Percentiles rank a stretch among this genome's conserved stretches.
Conservation (phyloP, 1,139 yeast species). For the Hanseniaspora uvarum region DNA sequence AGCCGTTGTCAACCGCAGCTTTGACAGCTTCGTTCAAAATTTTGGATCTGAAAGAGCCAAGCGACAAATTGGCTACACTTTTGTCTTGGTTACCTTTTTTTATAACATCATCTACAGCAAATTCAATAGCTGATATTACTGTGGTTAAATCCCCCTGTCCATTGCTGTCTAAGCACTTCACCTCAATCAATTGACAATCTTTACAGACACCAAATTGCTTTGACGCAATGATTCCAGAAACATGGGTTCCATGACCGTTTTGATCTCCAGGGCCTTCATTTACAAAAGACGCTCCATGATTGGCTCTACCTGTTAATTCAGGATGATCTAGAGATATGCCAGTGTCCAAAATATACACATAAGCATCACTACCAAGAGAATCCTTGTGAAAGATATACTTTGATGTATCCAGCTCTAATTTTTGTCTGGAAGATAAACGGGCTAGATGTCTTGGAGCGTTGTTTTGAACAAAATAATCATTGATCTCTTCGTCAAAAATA, state of each 20-base stretch:
- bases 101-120: conserved; percentile 50
- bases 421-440: conserved; percentile 45
- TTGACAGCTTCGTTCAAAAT: conserved; percentile 63
- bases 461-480: conserved; percentile 30
- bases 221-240: conserved; percentile 82
- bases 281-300: conserved; percentile 50
- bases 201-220: conserved; percentile 72
- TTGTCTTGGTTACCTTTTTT: conserved; percentile 32
- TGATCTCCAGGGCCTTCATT: conserved; percentile 51
- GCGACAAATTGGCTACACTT: conserved; percentile 70
- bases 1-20: conserved; percentile 59
- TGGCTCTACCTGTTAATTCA: conserved; percentile 57
- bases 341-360: conserved; percentile 74
- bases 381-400: conserved; percentile 39
- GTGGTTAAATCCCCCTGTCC: conserved; percentile 65
- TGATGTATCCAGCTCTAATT: conserved; percentile 28
- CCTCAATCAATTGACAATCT: conserved; percentile 49
- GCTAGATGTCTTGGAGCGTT: conserved; percentile 64
- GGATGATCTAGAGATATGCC: conserved; percentile 53
- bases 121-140: conserved; percentile 62
- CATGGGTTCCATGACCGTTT: conserved; percentile 77
- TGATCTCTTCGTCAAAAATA: conserved; percentile 30
- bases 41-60: conserved; percentile 59
- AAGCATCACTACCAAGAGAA: conserved; percentile 43
- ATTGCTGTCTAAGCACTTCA: conserved; percentile 52